A percentile compares a stretch with the other conserved stretches of the same genome.
Conservation (phyloP, 495 filamentous ascomycete species). For the Neurospora sublineolata region DNA sequence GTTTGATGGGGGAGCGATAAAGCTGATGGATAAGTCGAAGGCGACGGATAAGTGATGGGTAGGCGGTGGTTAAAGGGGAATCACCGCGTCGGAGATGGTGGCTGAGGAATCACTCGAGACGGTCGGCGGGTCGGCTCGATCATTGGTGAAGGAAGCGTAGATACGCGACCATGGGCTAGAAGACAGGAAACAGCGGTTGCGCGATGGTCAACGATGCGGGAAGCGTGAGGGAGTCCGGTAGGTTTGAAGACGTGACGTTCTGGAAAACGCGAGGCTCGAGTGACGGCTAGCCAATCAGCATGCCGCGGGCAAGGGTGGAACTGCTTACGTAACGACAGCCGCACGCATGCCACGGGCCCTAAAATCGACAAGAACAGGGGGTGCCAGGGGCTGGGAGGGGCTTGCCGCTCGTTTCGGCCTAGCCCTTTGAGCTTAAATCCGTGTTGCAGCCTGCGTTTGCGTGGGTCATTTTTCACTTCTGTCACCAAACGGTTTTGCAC, state of each 20-base stretch:
- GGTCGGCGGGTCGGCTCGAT: conserved; percentile 3
- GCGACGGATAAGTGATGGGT: background rate
- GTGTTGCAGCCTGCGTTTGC: background rate
- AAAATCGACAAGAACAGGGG: background rate
- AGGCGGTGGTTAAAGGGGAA: conserved; percentile 1
- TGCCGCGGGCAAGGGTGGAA: background rate
- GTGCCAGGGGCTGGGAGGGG: background rate
- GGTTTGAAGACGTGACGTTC: conserved; percentile 25
- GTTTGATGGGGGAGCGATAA: background rate
- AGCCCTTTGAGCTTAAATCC: background rate
- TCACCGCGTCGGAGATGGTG: conserved; percentile 7
- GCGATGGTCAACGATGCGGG: conserved; percentile 16
- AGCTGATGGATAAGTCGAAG: conserved; percentile 2
- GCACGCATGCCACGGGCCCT: background rate
- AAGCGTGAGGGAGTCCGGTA: conserved; percentile 5
- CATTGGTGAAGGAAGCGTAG: conserved; percentile 9
- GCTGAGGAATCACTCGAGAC: conserved; percentile 14
- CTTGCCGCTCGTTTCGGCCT: background rate
- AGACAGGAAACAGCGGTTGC: conserved; percentile 4
- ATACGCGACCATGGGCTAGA: conserved; percentile 13
- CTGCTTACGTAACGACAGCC: conserved; percentile 12
- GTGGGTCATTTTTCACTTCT: background rate
- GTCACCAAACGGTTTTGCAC: background rate
- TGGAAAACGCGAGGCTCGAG: conserved; percentile 19
- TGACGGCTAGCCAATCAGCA: conserved; percentile 2